Conservation (phyloP, 495 filamentous ascomycete species). For the Bombardia bombarda region DNA sequence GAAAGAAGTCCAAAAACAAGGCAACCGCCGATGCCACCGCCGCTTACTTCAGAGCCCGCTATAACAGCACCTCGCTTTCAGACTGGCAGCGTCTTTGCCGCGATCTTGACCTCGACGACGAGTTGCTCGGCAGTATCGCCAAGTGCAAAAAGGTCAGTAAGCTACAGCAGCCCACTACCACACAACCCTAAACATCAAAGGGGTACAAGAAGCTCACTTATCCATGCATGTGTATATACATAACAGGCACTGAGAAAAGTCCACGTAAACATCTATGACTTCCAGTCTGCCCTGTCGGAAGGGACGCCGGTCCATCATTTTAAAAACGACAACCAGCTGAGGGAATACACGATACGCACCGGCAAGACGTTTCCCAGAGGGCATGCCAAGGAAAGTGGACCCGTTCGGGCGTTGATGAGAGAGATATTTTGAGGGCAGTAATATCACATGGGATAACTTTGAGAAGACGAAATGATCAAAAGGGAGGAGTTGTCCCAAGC, state of each 20-base stretch:
- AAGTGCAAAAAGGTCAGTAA: slow-evolving; percentile 26
- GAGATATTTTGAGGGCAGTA: no score
- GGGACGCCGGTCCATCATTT: slow-evolving; percentile 14
- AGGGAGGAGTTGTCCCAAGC: no score
- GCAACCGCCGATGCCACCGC: neutral
- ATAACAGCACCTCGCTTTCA: slow-evolving; percentile 20
- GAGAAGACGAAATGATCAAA: no score
- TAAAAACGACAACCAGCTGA: slow-evolving; percentile 9
- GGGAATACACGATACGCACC: slow-evolving; percentile 13
- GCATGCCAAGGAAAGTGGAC: slow-evolving; percentile 16
- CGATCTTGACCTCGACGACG: slow-evolving; percentile 21
- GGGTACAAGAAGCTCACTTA: neutral
- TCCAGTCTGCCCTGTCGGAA: slow-evolving; percentile 19
- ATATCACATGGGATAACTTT: no score
- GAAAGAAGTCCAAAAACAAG: neutral
- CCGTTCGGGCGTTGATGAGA: slow-evolving; percentile 14
- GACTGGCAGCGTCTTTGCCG: slow-evolving; percentile 30
- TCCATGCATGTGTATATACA: neutral
- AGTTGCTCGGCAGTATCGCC: slow-evolving; percentile 20
- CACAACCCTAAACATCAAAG: neutral
- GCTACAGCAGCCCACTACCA: neutral
- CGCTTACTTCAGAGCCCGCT: slow-evolving; percentile 4
- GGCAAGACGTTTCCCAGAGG: slow-evolving; percentile 15
- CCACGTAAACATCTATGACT: slow-evolving; percentile 32
- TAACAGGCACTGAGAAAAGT: slow-evolving; percentile 19